phyloP scores from a whole-genome alignment of 2,329 filamentous ascomycete genomes.

The Clonostachys chloroleuca region DNA sequence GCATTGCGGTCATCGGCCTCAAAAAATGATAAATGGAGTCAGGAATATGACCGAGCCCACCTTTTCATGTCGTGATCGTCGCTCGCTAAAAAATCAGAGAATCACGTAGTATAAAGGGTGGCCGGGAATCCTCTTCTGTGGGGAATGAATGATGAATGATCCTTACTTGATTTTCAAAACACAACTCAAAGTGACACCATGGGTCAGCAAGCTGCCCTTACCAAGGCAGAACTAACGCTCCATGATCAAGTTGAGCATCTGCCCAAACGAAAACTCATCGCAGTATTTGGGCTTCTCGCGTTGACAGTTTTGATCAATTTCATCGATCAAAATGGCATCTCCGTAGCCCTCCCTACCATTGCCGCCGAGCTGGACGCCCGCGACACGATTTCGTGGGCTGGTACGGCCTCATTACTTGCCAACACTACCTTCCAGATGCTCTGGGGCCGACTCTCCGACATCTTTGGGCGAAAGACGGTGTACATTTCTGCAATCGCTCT shows the following conservation, averaged over 20 bases:
- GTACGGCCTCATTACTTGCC: conserved; percentile 46
- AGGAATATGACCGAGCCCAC: no score
- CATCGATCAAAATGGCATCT: conserved; percentile 54
- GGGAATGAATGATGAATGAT: no score
- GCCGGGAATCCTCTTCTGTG: no score
- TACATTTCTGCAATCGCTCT: conserved; percentile 47
- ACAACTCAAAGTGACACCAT: not conserved
- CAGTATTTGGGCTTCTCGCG: conserved; percentile 47
- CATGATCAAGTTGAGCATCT: conserved; percentile 56
- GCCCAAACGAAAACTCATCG: conserved; percentile 39
- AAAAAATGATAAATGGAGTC: no score
- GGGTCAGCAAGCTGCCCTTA: conserved; percentile 1
- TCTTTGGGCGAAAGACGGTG: conserved; percentile 56
- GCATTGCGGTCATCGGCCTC: no score
- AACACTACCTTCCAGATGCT: conserved; percentile 62
- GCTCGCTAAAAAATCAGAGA: no score
- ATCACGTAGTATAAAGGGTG: no score
- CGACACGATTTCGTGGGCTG: conserved; percentile 51
- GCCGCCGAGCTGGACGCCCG: conserved; percentile 37
- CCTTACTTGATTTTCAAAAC: no score
- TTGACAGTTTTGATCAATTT: conserved; percentile 49
- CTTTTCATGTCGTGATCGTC: no score
- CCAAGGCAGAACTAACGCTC: conserved; percentile 33
- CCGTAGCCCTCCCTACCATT: conserved; percentile 44
- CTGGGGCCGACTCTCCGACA: conserved; percentile 58